Base-by-base conservation (phyloP, 176 grass and related monocot genomes). In the Triticum dicoccoides region DNA sequence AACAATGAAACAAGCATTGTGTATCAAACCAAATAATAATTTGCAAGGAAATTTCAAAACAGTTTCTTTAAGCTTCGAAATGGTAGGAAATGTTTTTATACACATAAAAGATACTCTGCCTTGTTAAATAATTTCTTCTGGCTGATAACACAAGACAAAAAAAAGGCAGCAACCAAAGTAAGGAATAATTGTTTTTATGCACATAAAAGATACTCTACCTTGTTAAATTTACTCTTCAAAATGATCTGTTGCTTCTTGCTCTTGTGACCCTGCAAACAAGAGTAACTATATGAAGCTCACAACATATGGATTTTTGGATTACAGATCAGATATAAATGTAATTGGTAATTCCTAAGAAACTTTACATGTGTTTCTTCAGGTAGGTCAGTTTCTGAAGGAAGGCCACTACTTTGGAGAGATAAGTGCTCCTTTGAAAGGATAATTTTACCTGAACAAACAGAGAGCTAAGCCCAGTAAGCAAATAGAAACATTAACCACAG, bases 221-320 rank as follows among this genome's bases (percentile, higher is more conserved):
- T 95, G 90, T 91, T 92, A 87, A 87, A 98, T 95, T 98, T 39
- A 39, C 38, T 98, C 84, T 98, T 95, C 75, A 85, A 82, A 87
- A 98, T 95, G 71, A 98, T 91, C 87, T 98, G 91, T 87, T 98
- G 88, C 88, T 98, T 98, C 89, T 98, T 98, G 82, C 89, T 87
- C 86, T 95, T 98, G 82, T 39, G 1, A 39, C 2, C 38, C 8
- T 39, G 38, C 32, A 41, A 87, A 84, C 73, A 91, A 78, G 30
- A 20, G 58, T 39, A 73, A 73, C 35, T 37, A 84, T 37, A 73
- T 82, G 76, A 63, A 87, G 66, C 14, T 59, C 66, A 84, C 34
- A 67, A 7, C 9, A 83, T 64, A 73, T 69, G 63, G 9, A 44
- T 83, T 52, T 7, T 8, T 69, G 70, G 41, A 44, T 83, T 63